Evolutionary conservation across 1,284 basidiomycete species (phyloP).

Genomic region (Lentinula novae-zelandiae): DNA sequence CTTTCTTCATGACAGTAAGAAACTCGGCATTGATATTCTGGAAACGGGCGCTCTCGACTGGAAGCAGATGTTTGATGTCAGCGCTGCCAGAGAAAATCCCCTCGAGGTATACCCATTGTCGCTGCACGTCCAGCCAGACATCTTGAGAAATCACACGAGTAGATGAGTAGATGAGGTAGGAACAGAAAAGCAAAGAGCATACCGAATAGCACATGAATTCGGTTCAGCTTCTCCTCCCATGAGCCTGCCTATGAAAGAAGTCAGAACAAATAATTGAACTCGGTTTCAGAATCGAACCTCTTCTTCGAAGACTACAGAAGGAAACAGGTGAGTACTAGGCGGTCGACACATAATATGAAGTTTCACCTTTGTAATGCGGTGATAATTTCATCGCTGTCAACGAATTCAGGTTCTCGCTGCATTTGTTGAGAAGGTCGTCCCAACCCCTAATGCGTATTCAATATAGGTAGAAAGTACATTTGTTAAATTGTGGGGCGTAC

Average conservation of each 20-base stretch:
- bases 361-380: slow-evolving; percentile 89
- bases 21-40: slow-evolving; percentile 99
- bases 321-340: not conserved
- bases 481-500: slow-evolving; percentile 33
- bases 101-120: slow-evolving; percentile 99
- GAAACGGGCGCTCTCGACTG: slow-evolving; percentile 95
- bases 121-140: slow-evolving; percentile 99
- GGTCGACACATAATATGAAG: not conserved
- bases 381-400: slow-evolving; percentile 96
- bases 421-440: slow-evolving; percentile 98
- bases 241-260: slow-evolving; percentile 60
- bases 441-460: slow-evolving; percentile 62
- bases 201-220: slow-evolving; percentile 95
- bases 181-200: slow-evolving; percentile 19
- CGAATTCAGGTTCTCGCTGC: slow-evolving; percentile 94
- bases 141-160: slow-evolving; percentile 42
- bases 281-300: slow-evolving; percentile 44
- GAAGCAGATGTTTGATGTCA: slow-evolving; percentile 97
- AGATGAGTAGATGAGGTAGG: not conserved
- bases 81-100: slow-evolving; percentile 99
- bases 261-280: not conserved
- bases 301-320: slow-evolving; percentile 80
- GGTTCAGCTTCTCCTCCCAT: slow-evolving; percentile 94
- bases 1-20: slow-evolving; percentile 98
- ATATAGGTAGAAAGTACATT: slow-evolving; percentile 9